Percentiles rank a stretch among this genome's conserved stretches.
phyloP scores from a whole-genome alignment of 1,139 yeast genomes.

The Scheffersomyces quercinus region DNA sequence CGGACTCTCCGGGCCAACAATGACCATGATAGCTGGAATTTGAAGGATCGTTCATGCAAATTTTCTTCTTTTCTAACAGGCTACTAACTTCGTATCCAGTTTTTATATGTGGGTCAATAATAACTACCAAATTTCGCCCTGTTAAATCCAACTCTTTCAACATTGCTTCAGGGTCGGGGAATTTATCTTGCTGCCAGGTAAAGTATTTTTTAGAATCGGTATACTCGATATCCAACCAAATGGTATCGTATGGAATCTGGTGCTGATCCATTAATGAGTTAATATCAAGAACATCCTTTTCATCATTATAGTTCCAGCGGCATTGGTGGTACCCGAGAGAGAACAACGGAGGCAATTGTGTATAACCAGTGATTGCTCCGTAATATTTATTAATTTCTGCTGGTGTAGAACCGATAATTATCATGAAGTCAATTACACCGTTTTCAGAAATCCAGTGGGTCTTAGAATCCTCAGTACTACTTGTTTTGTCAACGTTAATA shows the following conservation, averaged over 20 bases:
- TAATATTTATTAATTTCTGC: conserved; percentile 59
- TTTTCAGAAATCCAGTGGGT: conserved; percentile 95
- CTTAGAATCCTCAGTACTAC: conserved; percentile 23
- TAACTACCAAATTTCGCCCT: conserved; percentile 78
- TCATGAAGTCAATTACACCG: conserved; percentile 75
- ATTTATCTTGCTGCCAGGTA: conserved; percentile 79
- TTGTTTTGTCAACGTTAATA: conserved; percentile 61
- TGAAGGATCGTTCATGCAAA: conserved; percentile 40
- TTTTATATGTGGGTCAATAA: conserved; percentile 92
- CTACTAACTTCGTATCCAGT: conserved; percentile 66
- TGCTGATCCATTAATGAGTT: conserved; percentile 67
- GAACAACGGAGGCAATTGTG: conserved; percentile 75
- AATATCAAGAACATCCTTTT: conserved; percentile 75
- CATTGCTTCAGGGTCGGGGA: conserved; percentile 76
- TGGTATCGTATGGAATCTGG: conserved; percentile 83
- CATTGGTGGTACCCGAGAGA: conserved; percentile 85
- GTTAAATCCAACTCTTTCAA: conserved; percentile 61
- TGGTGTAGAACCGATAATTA: conserved; percentile 68
- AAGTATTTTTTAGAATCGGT: conserved; percentile 84
- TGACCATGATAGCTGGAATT: conserved; percentile 68
- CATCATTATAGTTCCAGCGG: conserved; percentile 94
- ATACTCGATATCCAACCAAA: conserved; percentile 96
- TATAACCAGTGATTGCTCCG: conserved; percentile 73
- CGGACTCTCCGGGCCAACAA: conserved; percentile 98
- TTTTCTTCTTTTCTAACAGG: conserved; percentile 35